Evolutionary conservation across 2,329 filamentous ascomycete species (phyloP), one percentile per base, ranked within the genome.

Genomic region (Plenodomus biglobosus): DNA sequence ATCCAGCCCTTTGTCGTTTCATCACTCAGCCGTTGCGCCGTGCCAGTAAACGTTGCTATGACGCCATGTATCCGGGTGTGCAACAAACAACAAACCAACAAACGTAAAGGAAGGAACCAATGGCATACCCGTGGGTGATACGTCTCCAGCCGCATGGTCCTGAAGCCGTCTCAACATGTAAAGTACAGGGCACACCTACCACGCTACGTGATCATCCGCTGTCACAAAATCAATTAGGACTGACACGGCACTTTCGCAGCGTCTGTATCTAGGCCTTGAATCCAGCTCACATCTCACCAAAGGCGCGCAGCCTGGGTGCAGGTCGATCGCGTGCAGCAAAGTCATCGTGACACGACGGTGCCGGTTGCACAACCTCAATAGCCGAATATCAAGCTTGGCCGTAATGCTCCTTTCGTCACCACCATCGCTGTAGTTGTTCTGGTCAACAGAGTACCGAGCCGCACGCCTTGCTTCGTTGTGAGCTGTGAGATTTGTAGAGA

Each of bases 241-340:
- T 35, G 38, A 53, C 41, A 39, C 48, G 22, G 37, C 43, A 24
- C 16, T 37, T 4, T 18, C 35, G 8, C 35, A 17, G 15, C 35
- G 5, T 8, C 35, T 37, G 35, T 18, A 37, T 17, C 16, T 15
- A 37, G 16, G 27, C 15, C 22, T 46, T 46, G 22, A 36, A 22
- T 39, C 17, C 42, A 43, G 22, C 22, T 34, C 22, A 24, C 24
- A 19, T 32, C 38, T 38, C 36, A 36, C 19, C 44, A 22, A 42
- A 34, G 32, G 40, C 44, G 38, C 37, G 38, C 34, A 50, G 48
- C 48, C 50, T 55, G 35, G 41, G 52, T 48, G 47, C 50, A 57
- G 58, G 8, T 51, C 50, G 40, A 55, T 56, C 52, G 52, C 47
- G 58, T 58, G 47, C 46, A 54, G 52, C 58, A 56, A 47, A 27